Evolutionary conservation across 2,329 filamentous ascomycete species (phyloP), one percentile per base, ranked within the genome.

Genomic region (Aspergillus brasiliensis): DNA sequence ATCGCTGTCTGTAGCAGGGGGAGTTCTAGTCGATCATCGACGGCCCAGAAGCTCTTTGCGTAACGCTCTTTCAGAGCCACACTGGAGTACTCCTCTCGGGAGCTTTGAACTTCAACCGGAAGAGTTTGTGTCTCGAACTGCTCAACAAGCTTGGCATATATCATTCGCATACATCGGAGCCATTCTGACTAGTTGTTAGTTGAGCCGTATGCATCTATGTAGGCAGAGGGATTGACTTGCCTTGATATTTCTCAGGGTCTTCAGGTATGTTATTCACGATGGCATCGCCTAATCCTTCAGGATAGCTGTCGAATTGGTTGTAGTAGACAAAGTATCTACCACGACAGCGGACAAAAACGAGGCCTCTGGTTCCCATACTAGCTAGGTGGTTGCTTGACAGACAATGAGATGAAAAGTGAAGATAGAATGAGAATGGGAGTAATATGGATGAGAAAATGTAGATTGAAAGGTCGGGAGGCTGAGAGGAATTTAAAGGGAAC

Each of bases 301-400:
- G 64, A 15, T 66, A 66, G 28, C 61, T 66, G 54, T 67, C 64
- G 10, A 47, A 61, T 8, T 63, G 58, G 27, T 65, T 67, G 38
- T 61, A 62, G 53, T 66, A 65, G 55, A 61, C 38, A 21, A 64
- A 66, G 51, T 64, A 67, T 62, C 64, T 61, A 52, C 64, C 61
- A 13, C 56, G 58, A 44, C 60, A 67, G 46, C 63, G 64, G 31
- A 65, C 31, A 46, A 63, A 58, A 38, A 63, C 2, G 38, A 64
- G 57, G 23, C 60, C 64, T 47, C 59, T 58, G 10, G 61, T 65
- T 5, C 62, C 65, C 64, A 67, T 65, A 13, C 38, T 54, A 23
- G 11, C 10, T 42, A 53, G n/a, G 5, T 28, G n/a, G 25, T 25
- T 8, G 47, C 25, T 31, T 19, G 31, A 21, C 25, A 11, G 44